Base-by-base conservation (phyloP, 345 rosid genomes). In the Cardamine resedifolia region DNA sequence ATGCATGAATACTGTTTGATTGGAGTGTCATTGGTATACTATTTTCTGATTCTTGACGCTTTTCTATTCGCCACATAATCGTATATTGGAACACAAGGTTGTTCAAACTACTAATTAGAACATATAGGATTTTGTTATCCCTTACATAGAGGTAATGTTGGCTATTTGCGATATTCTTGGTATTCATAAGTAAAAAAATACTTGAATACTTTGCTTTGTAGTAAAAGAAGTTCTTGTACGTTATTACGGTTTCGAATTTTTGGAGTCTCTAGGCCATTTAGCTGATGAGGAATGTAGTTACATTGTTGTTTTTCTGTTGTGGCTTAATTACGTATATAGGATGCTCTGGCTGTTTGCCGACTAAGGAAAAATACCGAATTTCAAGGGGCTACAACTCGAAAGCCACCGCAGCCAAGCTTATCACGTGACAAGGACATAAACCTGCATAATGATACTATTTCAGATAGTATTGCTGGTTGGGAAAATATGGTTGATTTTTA, bases 1-100 rank as follows among this genome's bases (percentile, higher is more conserved):
- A 86, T 94, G 91, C 95, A 94, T 31, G 98, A 91, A 64, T 91
- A 82, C 73, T 84, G 91, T 78, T 81, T 85, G 90, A 56, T 59
- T 4, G 92, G 88, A 34, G 66, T 67, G 19, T 50, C 90, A 23
- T 88, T 86, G 92, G 97, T 93, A 30, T 33, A 24, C 11, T 61
- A 34, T 36, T 65, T 33, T 26, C 70, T 30, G 31, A 21, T 49
- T 11, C 34, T 74, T 16, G 20, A 71, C 0, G 1, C n/a, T 58
- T 44, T 26, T 1, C 43, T 12, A 38, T 8, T 10, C 0, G 33
- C 33, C 31, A 10, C 21, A 6, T 16, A 4, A 12, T 44, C 3
- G 9, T 16, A 48, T 7, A 47, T 71, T 58, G 7, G 24, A 36
- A 51, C 33, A 48, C 11, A 50, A 19, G 30, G 7, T 28, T 28